These are phyloP conservation scores for Goniomonas avonlea DNA, from an alignment of 78 protist genomes.

Conservation along the genomic window DNA sequence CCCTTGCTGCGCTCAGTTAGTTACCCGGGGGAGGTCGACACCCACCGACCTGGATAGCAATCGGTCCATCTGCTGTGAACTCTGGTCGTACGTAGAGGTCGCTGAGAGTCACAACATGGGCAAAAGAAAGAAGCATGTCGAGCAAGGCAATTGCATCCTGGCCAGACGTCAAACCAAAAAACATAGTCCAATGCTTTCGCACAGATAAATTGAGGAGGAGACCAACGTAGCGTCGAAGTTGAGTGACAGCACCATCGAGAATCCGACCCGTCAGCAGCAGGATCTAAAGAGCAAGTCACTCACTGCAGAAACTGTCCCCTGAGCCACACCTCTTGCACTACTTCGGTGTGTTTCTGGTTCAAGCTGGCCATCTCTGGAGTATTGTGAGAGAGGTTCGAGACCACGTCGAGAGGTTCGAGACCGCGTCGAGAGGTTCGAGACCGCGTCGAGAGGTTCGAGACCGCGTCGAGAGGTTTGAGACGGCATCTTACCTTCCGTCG, in stretches of 20 bases:
- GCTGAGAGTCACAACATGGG: background rate
- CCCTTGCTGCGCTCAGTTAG: background rate
- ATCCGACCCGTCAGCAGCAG: background rate
- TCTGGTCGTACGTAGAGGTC: background rate
- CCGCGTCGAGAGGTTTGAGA: background rate
- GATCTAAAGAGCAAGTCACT: background rate
- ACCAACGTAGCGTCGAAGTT: background rate
- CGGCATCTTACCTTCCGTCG: too few relatives aligned
- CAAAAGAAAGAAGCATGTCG: constrained; percentile 1
- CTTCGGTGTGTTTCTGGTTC: background rate
- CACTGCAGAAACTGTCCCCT: background rate
- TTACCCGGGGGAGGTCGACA: background rate
- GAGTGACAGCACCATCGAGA: background rate
- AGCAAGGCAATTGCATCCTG: background rate
- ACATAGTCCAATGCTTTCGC: too few relatives aligned
- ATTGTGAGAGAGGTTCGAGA: background rate
- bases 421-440: background rate
- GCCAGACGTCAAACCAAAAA: too few relatives aligned
- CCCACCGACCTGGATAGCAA: background rate
- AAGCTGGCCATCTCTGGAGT: constrained; percentile 1
- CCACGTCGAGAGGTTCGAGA: background rate
- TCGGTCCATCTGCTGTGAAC: background rate
- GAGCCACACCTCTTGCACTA: background rate
- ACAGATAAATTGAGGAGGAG: background rate
- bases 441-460: background rate